Evolutionary conservation across 495 filamentous ascomycete species (phyloP).

Genomic region (Corynascus novoguineensis): DNA sequence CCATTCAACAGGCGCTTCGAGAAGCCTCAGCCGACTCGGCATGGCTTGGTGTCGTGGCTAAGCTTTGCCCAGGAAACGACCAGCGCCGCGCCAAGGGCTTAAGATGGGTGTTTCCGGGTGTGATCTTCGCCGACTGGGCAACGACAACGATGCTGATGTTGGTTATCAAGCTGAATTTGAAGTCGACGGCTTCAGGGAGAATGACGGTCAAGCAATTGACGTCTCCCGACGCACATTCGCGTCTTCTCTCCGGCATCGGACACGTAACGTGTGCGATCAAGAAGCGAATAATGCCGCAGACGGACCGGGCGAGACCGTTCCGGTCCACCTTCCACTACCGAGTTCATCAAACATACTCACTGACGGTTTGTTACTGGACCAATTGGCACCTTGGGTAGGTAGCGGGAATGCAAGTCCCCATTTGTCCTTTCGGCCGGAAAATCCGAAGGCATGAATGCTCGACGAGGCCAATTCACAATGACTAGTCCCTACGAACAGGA

Average conservation of each 20-base stretch:
- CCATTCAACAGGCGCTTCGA: not conserved
- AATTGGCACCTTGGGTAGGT: too few relatives aligned
- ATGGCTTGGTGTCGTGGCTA: not conserved
- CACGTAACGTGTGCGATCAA: too few relatives aligned
- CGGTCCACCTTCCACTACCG: not conserved
- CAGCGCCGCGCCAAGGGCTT: conserved; percentile 3
- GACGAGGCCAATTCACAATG: too few relatives aligned
- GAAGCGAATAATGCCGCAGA: not conserved
- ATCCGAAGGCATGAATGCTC: too few relatives aligned
- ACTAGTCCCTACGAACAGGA: too few relatives aligned
- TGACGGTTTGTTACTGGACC: too few relatives aligned
- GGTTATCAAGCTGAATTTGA: not conserved
- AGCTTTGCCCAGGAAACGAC: conserved; percentile 4
- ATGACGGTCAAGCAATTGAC: too few relatives aligned
- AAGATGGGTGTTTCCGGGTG: not conserved
- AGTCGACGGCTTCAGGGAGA: not conserved
- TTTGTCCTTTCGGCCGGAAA: too few relatives aligned
- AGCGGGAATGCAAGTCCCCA: too few relatives aligned
- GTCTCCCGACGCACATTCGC: too few relatives aligned
- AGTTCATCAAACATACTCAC: too few relatives aligned
- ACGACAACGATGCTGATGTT: not conserved
- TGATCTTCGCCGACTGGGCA: not conserved
- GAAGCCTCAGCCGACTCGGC: not conserved
- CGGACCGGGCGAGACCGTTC: not conserved
- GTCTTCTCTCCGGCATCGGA: too few relatives aligned